phyloP scores from a whole-genome alignment of 1,284 basidiomycete genomes.

The Rhodotorula sp. region DNA sequence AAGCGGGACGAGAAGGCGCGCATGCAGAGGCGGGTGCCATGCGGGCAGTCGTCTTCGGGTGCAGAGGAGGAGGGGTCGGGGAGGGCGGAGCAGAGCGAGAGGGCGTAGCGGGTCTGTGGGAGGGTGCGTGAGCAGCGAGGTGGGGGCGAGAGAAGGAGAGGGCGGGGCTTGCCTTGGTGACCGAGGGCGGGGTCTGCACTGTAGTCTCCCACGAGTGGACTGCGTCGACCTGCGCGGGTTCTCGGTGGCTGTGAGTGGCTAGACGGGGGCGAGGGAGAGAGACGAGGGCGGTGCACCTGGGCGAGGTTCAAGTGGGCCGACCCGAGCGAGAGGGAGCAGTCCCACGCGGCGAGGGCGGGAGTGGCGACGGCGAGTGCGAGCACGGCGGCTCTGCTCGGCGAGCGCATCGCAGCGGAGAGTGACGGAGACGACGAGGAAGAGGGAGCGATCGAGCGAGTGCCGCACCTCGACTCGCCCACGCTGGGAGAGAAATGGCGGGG shows the following conservation, averaged over 20 bases:
- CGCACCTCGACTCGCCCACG: no score
- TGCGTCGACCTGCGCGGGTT: constrained; percentile 20
- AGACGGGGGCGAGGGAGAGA: neutral
- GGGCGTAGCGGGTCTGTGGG: constrained; percentile 23
- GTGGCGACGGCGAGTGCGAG: neutral
- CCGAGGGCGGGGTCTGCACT: constrained; percentile 29
- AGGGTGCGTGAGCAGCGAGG: neutral
- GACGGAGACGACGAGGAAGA: no score
- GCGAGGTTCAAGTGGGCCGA: constrained; percentile 10
- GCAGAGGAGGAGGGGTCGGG: constrained; percentile 12
- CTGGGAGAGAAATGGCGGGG: no score
- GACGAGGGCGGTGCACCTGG: neutral
- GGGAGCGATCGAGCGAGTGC: no score
- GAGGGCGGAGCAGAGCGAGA: constrained; percentile 32
- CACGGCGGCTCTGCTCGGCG: neutral
- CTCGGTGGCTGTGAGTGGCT: neutral
- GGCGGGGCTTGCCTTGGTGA: constrained; percentile 24
- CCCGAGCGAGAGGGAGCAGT: constrained; percentile 20
- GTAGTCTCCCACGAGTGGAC: constrained; percentile 15
- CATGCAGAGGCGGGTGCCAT: constrained; percentile 37
- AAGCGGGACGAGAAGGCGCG: constrained; percentile 12
- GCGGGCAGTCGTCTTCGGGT: constrained; percentile 29
- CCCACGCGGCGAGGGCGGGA: constrained; percentile 3
- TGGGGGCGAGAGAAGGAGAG: neutral
- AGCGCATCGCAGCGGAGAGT: no score